These are phyloP conservation scores for Chloris gayana DNA, from an alignment of 176 grass and related monocot genomes.

Conservation along the genomic window DNA sequence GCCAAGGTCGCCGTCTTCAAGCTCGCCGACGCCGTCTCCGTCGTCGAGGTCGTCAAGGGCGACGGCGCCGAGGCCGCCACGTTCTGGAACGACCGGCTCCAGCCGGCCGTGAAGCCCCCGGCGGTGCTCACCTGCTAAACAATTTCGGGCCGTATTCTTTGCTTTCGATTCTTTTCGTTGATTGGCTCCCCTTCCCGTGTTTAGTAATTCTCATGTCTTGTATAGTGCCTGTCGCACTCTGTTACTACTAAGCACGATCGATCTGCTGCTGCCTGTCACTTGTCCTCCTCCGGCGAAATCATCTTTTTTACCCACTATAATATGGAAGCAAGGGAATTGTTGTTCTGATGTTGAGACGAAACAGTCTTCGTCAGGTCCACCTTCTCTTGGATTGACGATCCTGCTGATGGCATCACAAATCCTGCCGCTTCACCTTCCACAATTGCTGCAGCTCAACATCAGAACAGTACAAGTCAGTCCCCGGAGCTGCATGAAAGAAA, in stretches of 20 bases:
- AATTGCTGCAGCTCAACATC: not conserved
- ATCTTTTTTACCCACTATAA: not conserved
- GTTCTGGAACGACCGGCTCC: conserved; percentile 68
- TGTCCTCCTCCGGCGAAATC: not conserved
- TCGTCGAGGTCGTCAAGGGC: conserved; percentile 65
- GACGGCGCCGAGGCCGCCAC: conserved; percentile 28
- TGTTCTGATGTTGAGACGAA: not conserved
- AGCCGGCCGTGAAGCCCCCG: conserved; percentile 50
- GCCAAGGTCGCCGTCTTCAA: conserved; percentile 48
- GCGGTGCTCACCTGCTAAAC: no score
- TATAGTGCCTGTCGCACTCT: not conserved
- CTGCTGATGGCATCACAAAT: not conserved
- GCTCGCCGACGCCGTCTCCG: conserved; percentile 48
- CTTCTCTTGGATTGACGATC: no score
- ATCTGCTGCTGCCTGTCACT: no score
- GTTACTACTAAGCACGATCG: not conserved
- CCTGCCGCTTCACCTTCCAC: not conserved
- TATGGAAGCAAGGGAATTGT: not conserved
- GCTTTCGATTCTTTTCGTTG: conserved; percentile 10
- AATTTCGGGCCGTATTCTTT: no score
- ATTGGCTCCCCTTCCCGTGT: not conserved
- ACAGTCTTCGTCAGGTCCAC: not conserved
- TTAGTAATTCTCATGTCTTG: not conserved
- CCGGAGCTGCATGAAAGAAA: no score
- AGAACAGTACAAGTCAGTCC: no score